Percentiles rank a stretch among this genome's conserved stretches.
Conservation (phyloP, 768 basidiomycete genomes). For the Boletus sp. region DNA sequence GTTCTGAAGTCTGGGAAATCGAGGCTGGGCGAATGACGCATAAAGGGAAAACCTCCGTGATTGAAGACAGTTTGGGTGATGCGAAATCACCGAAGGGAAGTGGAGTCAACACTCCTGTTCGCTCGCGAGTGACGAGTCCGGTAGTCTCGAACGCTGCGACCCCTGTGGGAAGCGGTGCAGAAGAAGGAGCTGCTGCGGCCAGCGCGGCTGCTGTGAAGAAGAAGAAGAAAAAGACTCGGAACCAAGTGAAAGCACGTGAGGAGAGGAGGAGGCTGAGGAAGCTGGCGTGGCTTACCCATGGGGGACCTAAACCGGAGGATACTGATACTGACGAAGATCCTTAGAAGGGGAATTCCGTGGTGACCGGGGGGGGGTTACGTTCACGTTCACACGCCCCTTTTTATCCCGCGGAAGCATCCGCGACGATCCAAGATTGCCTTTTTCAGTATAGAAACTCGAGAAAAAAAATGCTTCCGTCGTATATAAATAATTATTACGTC, state of each 20-base stretch:
- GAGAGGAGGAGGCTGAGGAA: constrained; percentile 80
- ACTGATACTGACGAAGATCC: constrained; percentile 60
- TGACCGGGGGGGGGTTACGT: constrained; percentile 20
- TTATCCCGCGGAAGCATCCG: constrained; percentile 25
- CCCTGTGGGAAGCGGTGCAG: constrained; percentile 75
- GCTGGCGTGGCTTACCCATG: constrained; percentile 76
- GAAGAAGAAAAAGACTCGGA: constrained; percentile 91
- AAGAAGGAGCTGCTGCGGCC: constrained; percentile 44
- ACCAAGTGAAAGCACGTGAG: constrained; percentile 85
- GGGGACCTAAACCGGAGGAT: constrained; percentile 81
- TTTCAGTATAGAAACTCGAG: constrained; percentile 10
- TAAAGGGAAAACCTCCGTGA: constrained; percentile 81
- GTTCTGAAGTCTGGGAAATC: constrained; percentile 94
- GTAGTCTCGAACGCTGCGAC: constrained; percentile 68
- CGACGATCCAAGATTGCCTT: constrained; percentile 32
- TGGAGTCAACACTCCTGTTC: constrained; percentile 64
- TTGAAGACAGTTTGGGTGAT: constrained; percentile 82
- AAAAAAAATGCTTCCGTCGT: not conserved
- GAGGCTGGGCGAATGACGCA: constrained; percentile 81
- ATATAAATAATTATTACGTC: not conserved
- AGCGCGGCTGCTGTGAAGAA: constrained; percentile 49
- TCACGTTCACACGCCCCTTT: not conserved
- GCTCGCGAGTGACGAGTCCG: constrained; percentile 69
- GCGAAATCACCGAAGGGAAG: constrained; percentile 67
- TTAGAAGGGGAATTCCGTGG: constrained; percentile 7